Percentiles rank a stretch among this genome's conserved stretches.
Conservation (phyloP, 257 asterid species). For the Solanum paucissectum region DNA sequence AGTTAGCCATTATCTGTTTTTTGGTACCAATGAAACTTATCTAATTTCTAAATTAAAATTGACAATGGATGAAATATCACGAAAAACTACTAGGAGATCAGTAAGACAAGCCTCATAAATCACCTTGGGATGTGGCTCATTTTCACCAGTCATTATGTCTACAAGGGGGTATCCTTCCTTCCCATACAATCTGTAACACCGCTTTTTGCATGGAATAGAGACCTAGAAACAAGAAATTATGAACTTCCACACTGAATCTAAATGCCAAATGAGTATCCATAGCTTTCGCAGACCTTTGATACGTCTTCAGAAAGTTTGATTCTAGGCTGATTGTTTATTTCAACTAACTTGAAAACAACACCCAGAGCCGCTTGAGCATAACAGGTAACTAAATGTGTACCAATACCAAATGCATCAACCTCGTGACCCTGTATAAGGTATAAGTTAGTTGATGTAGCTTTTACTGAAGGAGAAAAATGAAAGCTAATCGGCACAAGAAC, state of each 20-base stretch:
- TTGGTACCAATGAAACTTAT: background rate
- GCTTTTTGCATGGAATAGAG: constrained; percentile 96
- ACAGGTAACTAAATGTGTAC: constrained; percentile 96
- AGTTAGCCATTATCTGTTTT: background rate
- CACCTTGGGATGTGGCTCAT: constrained; percentile 93
- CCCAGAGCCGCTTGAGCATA: constrained; percentile 98
- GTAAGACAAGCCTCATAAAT: background rate
- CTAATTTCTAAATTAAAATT: background rate
- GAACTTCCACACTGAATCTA: background rate
- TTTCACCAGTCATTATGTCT: constrained; percentile 88
- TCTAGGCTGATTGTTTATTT: constrained; percentile 92
- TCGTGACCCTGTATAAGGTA: constrained; percentile 70
- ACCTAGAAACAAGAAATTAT: constrained; percentile 42
- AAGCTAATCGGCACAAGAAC: background rate
- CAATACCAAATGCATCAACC: constrained; percentile 90
- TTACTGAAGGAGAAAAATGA: background rate
- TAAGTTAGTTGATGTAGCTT: background rate
- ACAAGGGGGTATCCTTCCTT: constrained; percentile 93
- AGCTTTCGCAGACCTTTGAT: constrained; percentile 55
- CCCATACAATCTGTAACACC: constrained; percentile 82
- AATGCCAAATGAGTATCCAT: background rate
- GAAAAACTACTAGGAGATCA: background rate
- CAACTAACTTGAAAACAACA: constrained; percentile 89
- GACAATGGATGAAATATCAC: background rate
- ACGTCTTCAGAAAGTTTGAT: constrained; percentile 96